Evolutionary conservation across 805 yeast species (phyloP), one percentile per base, ranked within the genome.

Genomic region (Yamadazyma nakazawae): DNA sequence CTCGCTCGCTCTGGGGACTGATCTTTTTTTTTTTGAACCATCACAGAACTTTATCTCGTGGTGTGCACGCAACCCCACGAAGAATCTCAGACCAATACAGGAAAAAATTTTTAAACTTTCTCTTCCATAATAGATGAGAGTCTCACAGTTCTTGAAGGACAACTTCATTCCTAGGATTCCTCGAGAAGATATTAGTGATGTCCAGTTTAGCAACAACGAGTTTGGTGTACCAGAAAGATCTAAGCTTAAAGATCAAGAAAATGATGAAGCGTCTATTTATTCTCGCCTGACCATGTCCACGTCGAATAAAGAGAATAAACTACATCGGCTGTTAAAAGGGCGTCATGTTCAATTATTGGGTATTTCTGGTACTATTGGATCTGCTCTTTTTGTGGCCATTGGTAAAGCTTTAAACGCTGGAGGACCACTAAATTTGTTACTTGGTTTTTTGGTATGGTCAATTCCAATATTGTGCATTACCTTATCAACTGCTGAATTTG

Each of bases 341-440:
- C 71, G 96, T 48, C 96, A 89, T 66, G 81, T 88, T 21, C 89
- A 86, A 57, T 72, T 88, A 44, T 81, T 88, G 50, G 85, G 88
- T 11, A 82, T 88, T 19, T 89, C 92, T 16, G 94, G 92, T 43
- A 84, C 88, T 34, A 84, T 87, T 53, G 95, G 95, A 34, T 84
- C 92, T 1, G 92, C 87, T 8, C 67, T 87, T 6, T 87, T 87
- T 54, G 89, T 85, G 5, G 78, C 88, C 21, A 83, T 85, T 46
- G 90, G 90, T 12, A 64, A 72, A 40, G 85, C 81, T 0, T 65
- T 88, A 26, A 70, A 75, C 26, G 70, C 75, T 37, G 90, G 86
- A 42, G 95, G 95, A 1, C 85, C 92, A 0, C 85, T 79, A 5
- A 79, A 79, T 38, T 66, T 87, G 39, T 63, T 88, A n/a, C 59